Conservation (phyloP, 768 basidiomycete genomes). For the Rubroboletus satanas region DNA sequence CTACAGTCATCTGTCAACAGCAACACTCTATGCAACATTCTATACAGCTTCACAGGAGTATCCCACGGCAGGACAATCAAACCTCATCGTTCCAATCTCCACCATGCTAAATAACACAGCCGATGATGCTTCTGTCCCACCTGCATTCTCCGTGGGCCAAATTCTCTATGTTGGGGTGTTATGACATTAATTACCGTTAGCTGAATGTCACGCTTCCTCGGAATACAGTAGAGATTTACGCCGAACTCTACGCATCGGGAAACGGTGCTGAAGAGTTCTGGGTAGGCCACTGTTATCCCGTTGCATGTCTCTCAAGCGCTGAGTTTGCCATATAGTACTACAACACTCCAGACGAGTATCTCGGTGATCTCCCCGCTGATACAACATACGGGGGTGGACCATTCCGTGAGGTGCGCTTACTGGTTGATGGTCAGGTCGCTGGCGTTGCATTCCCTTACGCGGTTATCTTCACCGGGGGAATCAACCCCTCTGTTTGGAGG, state of each 20-base stretch:
- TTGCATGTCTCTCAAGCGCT: not conserved
- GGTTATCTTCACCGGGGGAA: constrained; percentile 71
- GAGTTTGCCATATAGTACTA: constrained; percentile 47
- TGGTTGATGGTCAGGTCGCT: constrained; percentile 54
- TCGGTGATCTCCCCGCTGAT: constrained; percentile 49
- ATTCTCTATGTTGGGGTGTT: not conserved
- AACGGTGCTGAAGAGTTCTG: constrained; percentile 73
- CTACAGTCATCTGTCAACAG: constrained; percentile 32
- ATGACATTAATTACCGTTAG: constrained; percentile 31
- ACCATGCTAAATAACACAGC: constrained; percentile 60
- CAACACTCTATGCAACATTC: constrained; percentile 68
- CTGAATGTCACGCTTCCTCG: constrained; percentile 64
- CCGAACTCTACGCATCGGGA: constrained; percentile 70
- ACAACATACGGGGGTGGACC: constrained; percentile 48
- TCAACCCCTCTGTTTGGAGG: constrained; percentile 69
- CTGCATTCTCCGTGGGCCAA: constrained; percentile 57
- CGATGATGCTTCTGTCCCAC: constrained; percentile 74
- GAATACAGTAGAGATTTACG: constrained; percentile 64
- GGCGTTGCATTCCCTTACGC: constrained; percentile 57
- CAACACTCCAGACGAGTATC: constrained; percentile 59
- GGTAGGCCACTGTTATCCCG: constrained; percentile 40
- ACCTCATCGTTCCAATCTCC: constrained; percentile 67
- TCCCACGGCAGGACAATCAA: constrained; percentile 57
- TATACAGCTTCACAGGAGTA: constrained; percentile 54
- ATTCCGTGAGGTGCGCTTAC: constrained; percentile 59